Conservation (phyloP, 73 alveolate genomes). For the Paramecium pentaurelia region DNA sequence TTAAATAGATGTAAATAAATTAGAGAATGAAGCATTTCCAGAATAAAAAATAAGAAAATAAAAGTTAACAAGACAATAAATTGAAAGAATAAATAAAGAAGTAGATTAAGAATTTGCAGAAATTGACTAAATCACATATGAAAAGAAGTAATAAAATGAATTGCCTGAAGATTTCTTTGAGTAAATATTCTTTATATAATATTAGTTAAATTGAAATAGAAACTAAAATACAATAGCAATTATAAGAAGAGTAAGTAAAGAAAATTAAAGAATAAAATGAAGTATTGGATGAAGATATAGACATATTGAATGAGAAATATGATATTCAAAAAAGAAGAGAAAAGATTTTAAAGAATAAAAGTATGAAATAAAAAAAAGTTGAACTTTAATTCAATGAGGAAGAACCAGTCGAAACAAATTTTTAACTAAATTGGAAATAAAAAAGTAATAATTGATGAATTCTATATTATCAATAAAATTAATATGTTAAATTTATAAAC, state of each 20-base stretch:
- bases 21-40: background rate
- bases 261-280: background rate
- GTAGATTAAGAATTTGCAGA: constrained; percentile 9
- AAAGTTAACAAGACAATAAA: background rate
- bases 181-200: background rate
- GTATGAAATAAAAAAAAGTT: background rate
- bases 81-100: background rate
- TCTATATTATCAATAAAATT: background rate
- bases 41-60: background rate
- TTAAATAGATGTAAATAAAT: background rate
- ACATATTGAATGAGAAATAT: background rate
- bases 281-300: background rate
- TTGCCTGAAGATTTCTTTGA: background rate
- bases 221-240: background rate
- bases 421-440: background rate
- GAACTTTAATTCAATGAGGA: background rate
- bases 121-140: background rate
- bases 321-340: background rate
- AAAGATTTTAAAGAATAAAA: background rate
- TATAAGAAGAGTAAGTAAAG: background rate
- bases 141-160: background rate
- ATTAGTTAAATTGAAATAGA: background rate
- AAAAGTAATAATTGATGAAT: background rate
- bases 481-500: constrained; percentile 27
- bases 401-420: background rate